Percentiles rank a stretch among this genome's conserved stretches.
Evolutionary conservation across 2,329 filamentous ascomycete genomes (phyloP).

Genomic region (Hymenoscyphus fraxineus): DNA sequence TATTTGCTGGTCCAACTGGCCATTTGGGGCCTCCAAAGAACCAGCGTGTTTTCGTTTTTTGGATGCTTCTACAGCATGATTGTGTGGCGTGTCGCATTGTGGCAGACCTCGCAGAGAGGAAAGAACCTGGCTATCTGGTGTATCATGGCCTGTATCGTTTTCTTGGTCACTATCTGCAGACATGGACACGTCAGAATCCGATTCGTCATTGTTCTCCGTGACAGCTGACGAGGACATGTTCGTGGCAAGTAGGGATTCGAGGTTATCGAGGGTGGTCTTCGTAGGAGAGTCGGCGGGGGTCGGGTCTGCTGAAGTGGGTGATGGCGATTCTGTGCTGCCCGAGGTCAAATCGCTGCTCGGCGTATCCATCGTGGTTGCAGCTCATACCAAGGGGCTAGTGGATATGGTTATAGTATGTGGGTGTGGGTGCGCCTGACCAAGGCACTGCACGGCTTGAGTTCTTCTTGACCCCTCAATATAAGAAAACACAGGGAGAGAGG

Average conservation of each 20-base stretch:
- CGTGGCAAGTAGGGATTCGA: slow-evolving; percentile 12
- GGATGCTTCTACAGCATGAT: slow-evolving; percentile 16
- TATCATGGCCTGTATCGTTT: slow-evolving; percentile 18
- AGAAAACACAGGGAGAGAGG: slow-evolving; percentile 26
- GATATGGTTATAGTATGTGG: slow-evolving; percentile 4
- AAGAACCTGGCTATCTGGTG: slow-evolving; percentile 11
- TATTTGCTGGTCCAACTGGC: slow-evolving; percentile 18
- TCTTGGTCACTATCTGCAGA: slow-evolving; percentile 33
- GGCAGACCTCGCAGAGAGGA: slow-evolving; percentile 7
- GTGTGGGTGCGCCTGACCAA: background rate
- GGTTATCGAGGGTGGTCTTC: slow-evolving; percentile 14
- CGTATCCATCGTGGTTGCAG: slow-evolving; percentile 30
- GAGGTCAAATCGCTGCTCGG: slow-evolving; percentile 24
- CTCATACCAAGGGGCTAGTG: slow-evolving; percentile 7
- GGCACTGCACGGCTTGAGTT: slow-evolving; percentile 12
- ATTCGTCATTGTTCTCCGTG: slow-evolving; percentile 28
- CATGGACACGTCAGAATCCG: slow-evolving; percentile 38
- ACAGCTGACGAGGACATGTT: slow-evolving; percentile 13
- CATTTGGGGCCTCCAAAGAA: slow-evolving; percentile 17
- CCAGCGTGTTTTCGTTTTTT: slow-evolving; percentile 30
- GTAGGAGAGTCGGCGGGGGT: slow-evolving; percentile 23
- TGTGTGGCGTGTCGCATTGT: slow-evolving; percentile 4
- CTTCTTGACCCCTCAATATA: slow-evolving; percentile 19
- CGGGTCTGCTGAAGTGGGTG: slow-evolving; percentile 21
- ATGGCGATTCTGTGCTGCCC: slow-evolving; percentile 31